Evolutionary conservation across 257 asterid genomes (phyloP).

Genomic region (Catharanthus roseus): DNA sequence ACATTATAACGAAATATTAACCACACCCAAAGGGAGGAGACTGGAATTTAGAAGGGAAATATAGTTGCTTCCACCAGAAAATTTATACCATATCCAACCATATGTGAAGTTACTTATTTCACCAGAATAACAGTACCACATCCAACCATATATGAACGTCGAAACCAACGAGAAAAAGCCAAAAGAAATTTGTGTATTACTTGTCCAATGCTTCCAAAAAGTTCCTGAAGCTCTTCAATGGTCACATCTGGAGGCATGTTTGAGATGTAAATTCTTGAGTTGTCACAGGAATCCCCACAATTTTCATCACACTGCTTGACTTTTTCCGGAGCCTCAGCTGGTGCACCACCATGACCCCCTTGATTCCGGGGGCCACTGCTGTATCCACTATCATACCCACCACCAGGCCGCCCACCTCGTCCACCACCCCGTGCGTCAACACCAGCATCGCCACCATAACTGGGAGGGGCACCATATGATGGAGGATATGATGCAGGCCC

Average conservation of each 20-base stretch:
- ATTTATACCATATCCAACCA: constrained; percentile 1
- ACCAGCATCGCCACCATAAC: constrained; percentile 56
- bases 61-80: constrained; percentile 1
- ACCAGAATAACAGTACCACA: not conserved
- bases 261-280: constrained; percentile 91
- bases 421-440: constrained; percentile 67
- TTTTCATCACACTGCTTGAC: constrained; percentile 94
- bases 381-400: constrained; percentile 63
- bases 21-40: not conserved
- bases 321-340: constrained; percentile 59
- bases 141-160: constrained; percentile 6
- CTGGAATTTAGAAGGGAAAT: not conserved
- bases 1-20: not conserved
- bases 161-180: constrained; percentile 20
- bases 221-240: constrained; percentile 79
- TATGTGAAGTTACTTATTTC: not conserved
- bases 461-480: constrained; percentile 78
- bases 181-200: constrained; percentile 53
- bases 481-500: constrained; percentile 90
- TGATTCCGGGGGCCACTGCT: constrained; percentile 58
- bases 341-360: constrained; percentile 61
- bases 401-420: constrained; percentile 64
- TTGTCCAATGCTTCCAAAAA: constrained; percentile 99
- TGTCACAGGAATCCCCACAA: constrained; percentile 94
- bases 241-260: constrained; percentile 98